These are phyloP conservation scores for Penicillium sp. DNA, from an alignment of 2,329 filamentous ascomycete species.

Conservation along the genomic window DNA sequence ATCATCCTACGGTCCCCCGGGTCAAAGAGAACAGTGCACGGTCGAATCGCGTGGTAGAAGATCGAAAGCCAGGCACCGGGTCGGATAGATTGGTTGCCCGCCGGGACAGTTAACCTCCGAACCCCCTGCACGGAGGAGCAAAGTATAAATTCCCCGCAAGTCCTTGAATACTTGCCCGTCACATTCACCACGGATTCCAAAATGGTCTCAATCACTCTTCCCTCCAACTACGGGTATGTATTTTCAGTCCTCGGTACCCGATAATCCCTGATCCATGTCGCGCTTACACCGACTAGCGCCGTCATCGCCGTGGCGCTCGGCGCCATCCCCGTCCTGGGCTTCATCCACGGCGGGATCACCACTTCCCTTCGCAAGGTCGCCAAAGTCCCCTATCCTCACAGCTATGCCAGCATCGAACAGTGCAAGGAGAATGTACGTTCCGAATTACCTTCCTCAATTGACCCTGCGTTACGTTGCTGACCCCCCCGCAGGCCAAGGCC, in stretches of 20 bases:
- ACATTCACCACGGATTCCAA: constrained; percentile 7
- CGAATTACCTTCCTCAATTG: background rate
- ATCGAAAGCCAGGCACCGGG: constrained; percentile 2
- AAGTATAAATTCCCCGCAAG: background rate
- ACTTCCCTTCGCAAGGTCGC: constrained; percentile 50
- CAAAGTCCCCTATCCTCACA: constrained; percentile 57
- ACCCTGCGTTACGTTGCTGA: background rate
- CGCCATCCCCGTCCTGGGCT: constrained; percentile 53
- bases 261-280: background rate
- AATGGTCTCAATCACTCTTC: constrained; percentile 45
- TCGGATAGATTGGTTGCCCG: constrained; percentile 14
- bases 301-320: constrained; percentile 55
- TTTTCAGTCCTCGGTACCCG: background rate
- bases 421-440: constrained; percentile 45
- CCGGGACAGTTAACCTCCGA: background rate
- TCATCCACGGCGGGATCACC: constrained; percentile 52
- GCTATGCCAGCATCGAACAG: constrained; percentile 57
- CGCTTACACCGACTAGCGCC: constrained; percentile 44
- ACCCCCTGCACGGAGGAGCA: background rate
- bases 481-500: constrained; percentile 35
- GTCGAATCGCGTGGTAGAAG: constrained; percentile 4
- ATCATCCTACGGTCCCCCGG: background rate
- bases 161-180: background rate
- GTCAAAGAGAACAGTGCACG: background rate
- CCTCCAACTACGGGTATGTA: constrained; percentile 51